phyloP scores from a whole-genome alignment of 1,284 basidiomycete genomes.

The Ustilago tritici region DNA sequence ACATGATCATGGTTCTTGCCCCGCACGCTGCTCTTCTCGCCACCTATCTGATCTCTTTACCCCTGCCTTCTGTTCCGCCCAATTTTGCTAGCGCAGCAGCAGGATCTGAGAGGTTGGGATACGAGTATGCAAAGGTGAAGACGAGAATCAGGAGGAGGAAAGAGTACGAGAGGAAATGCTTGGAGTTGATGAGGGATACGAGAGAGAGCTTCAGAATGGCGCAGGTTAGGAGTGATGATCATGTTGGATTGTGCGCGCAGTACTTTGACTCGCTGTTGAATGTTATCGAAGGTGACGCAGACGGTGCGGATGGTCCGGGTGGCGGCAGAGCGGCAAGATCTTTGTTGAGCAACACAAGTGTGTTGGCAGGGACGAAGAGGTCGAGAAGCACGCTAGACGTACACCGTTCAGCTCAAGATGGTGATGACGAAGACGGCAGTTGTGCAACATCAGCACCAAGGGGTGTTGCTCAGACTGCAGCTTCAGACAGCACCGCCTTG shows the following conservation, averaged over 20 bases:
- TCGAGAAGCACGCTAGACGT: constrained; percentile 32
- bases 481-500: constrained; percentile 1
- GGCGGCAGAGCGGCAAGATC: constrained; percentile 20
- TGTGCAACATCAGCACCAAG: background rate
- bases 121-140: constrained; percentile 42
- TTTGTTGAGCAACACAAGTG: constrained; percentile 17
- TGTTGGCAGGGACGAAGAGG: constrained; percentile 32
- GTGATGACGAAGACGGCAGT: constrained; percentile 1
- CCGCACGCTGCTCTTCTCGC: constrained; percentile 52
- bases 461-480: constrained; percentile 12
- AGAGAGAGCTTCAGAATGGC: constrained; percentile 37
- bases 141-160: constrained; percentile 42
- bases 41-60: constrained; percentile 50
- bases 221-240: constrained; percentile 36
- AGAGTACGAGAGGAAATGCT: constrained; percentile 51
- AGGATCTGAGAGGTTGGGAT: constrained; percentile 17
- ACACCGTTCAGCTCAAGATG: constrained; percentile 3
- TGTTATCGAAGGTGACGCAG: constrained; percentile 42
- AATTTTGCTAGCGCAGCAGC: constrained; percentile 23
- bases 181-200: constrained; percentile 49
- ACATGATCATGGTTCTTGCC: constrained; percentile 54
- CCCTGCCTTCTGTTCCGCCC: constrained; percentile 32
- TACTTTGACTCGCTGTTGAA: constrained; percentile 50
- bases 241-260: constrained; percentile 44
- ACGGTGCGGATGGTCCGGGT: constrained; percentile 1